These are phyloP conservation scores for Saxophila tyrrhenica DNA, from an alignment of 495 filamentous ascomycete genomes.

Conservation along the genomic window DNA sequence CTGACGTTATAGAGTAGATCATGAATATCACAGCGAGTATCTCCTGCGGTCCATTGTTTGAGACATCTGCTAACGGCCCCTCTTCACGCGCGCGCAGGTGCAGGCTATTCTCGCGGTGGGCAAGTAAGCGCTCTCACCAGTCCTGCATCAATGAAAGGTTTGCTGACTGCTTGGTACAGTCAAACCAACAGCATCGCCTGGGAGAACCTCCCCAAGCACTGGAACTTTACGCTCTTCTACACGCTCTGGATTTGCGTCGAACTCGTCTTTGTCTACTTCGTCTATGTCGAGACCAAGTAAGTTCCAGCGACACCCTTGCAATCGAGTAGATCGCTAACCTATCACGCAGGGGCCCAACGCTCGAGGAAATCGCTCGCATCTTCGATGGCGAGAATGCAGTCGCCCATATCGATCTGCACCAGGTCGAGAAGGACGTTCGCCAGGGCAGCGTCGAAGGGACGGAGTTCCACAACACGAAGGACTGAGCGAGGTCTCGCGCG, in stretches of 20 bases:
- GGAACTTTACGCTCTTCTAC: slow-evolving; percentile 56
- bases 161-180: too few species aligned
- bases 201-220: slow-evolving; percentile 33
- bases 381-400: slow-evolving; percentile 38
- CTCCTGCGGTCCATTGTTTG: too few species aligned
- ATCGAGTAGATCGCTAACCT: too few species aligned
- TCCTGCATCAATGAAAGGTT: too few species aligned
- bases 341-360: slow-evolving; percentile 49
- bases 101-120: slow-evolving; percentile 42
- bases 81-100: slow-evolving; percentile 22
- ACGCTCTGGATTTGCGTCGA: slow-evolving; percentile 34
- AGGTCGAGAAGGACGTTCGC: background rate
- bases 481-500: background rate
- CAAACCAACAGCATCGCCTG: slow-evolving; percentile 33
- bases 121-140: too few species aligned
- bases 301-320: too few species aligned
- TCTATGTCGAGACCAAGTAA: slow-evolving; percentile 13
- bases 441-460: background rate
- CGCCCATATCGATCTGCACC: background rate
- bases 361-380: slow-evolving; percentile 57
- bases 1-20: too few species aligned
- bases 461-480: background rate
- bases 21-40: slow-evolving; percentile 16
- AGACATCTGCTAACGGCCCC: slow-evolving; percentile 30
- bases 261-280: slow-evolving; percentile 16